Base-by-base conservation (phyloP, 192 early-diverging fungal species). In the Phycomyces nitens region DNA sequence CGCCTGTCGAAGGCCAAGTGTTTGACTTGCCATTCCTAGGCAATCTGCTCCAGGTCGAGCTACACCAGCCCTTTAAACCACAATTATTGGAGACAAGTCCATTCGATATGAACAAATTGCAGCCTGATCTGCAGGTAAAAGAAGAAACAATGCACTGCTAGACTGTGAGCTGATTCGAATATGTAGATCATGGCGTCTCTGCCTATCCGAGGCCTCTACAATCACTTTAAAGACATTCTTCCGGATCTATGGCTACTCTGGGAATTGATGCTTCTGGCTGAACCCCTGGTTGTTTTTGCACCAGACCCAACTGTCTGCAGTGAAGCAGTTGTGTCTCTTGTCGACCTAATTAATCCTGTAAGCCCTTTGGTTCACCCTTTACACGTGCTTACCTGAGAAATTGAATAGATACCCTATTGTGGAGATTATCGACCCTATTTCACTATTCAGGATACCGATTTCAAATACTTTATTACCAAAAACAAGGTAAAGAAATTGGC, bases 351-450 rank as follows among this genome's bases (percentile, higher is more conserved):
- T 40, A 96, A 93, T 62, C 96, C 96, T 26, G 88, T 94, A 83
- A 77, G 79, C 69, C 16, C 10, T 16, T 40, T 14, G 26, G 1
- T 34, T 24, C 27, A 14, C 24, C 18, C 12, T 10, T 18, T 34
- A 21, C 40, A 43, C 58, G 53, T 53, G 23, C 43, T 18, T 14
- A 23, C 10, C 16, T 42, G 16, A 55, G 49, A 20, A 24, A 18
- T 52, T 26, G 27, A 56, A 9, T 78, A 90, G 82, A 92, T 96
- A 57, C 87, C 90, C 20, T 99, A 93, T 72, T 96, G 94, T 59
- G 97, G 97, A 39, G 94, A 99, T 75, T 95, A 88, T 67, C 86
- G 97, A 18, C 95, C 95, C 11, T 99, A 96, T 60, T 95, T 99
- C 69, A 99, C 97, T 3, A 93, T 99, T 60, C 94, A 96, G 71